Evolutionary conservation across 768 basidiomycete species (phyloP), one percentile per base, ranked within the genome.

Genomic region (Lanmaoa rubissima): DNA sequence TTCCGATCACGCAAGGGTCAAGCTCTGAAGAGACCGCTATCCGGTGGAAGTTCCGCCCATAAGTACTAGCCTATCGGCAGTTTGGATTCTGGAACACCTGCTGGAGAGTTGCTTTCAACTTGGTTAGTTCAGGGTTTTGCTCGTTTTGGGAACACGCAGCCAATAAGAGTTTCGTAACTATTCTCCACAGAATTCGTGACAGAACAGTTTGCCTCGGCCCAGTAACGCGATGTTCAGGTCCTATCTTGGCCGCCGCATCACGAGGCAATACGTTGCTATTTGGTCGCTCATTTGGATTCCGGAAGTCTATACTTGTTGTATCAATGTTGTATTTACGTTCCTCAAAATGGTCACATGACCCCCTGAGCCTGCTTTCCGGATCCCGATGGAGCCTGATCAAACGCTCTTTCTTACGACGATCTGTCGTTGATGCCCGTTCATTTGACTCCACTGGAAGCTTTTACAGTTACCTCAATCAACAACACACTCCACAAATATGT

Each of bases 391-490:
- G 12, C 36, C 11, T 56, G 46, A 53, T 48, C 21, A 24, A 19
- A 21, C 39, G 28, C 8, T 24, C 21, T 48, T 46, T 44, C 53
- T 57, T 40, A 39, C 26, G 47, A 54, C 57, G 58, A 59, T 55
- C 53, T 43, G 16, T 50, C 36, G 21, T 7, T 26, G 32, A 41
- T 41, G 39, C 52, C 21, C 36, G 38, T 55, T 63, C 55, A 44
- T 45, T 43, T 52, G 47, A 34, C 26, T 48, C 48, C 48, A 34
- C 36, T 35, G n/a, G 46, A 44, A 44, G 36, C 19, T 35, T 46
- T 38, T 38, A 24, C 48, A 19, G 17, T 62, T 56, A 60, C 61
- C 58, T 63, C 66, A 67, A 48, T 36, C 51, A 41, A 40, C 60
- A 41, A 13, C 54, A 26, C 26, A 51, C 28, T 32, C 19, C 1